Percentiles rank a stretch among this genome's conserved stretches.
Conservation (phyloP, 768 basidiomycete species). For the Gloeostereum incarnatum region DNA sequence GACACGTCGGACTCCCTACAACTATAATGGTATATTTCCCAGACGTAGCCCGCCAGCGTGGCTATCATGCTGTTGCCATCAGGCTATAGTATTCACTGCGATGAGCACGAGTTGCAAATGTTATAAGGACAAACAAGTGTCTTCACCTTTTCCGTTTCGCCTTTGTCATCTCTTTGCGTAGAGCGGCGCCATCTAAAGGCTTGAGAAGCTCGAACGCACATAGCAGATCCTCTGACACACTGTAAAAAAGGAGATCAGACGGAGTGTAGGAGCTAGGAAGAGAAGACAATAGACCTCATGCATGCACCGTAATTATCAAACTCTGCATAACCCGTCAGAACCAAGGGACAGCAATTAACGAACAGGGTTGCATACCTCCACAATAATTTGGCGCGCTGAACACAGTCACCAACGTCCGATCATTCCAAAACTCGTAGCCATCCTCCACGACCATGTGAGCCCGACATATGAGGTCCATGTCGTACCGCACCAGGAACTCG, state of each 20-base stretch:
- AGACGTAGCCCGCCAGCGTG: no score
- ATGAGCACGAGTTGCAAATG: no score
- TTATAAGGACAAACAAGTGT: no score
- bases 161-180: slow-evolving; percentile 98
- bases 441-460: slow-evolving; percentile 99
- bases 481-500: slow-evolving; percentile 88
- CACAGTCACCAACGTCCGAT: slow-evolving; percentile 94
- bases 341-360: slow-evolving; percentile 7
- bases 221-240: slow-evolving; percentile 93
- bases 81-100: no score
- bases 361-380: slow-evolving; percentile 58
- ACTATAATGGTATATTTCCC: no score
- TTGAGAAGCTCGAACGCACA: slow-evolving; percentile 98
- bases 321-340: slow-evolving; percentile 36
- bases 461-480: slow-evolving; percentile 99
- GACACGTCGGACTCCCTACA: no score
- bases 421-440: slow-evolving; percentile 99
- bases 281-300: slow-evolving; percentile 58
- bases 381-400: slow-evolving; percentile 98
- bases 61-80: no score
- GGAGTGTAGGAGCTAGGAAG: slow-evolving; percentile 3
- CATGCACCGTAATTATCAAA: slow-evolving; percentile 95
- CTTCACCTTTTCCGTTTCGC: slow-evolving; percentile 93
- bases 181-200: slow-evolving; percentile 86
- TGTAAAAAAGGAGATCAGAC: slow-evolving; percentile 18